A percentile compares a stretch with the other conserved stretches of the same genome.
Evolutionary conservation across 129 eudicot genomes (phyloP).

Genomic region (Flaveria sonorensis): DNA sequence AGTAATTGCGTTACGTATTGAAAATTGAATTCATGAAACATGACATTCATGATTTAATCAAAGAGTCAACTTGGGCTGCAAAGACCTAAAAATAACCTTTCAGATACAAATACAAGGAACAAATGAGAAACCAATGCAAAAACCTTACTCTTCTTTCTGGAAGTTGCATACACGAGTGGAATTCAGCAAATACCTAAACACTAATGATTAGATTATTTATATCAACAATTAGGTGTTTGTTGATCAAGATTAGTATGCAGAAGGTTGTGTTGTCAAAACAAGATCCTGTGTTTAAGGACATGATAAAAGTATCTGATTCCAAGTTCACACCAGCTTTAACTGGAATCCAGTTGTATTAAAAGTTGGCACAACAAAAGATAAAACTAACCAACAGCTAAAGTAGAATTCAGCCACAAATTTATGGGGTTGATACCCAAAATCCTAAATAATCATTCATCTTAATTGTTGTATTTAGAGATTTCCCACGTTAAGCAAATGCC

Average conservation of each 20-base stretch:
- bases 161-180: too few species aligned
- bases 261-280: too few species aligned
- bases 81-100: neutral
- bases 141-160: too few species aligned
- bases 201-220: too few species aligned
- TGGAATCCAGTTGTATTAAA: neutral
- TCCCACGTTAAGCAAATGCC: constrained; percentile 52
- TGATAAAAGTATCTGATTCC: neutral
- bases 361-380: neutral
- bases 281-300: neutral
- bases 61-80: neutral
- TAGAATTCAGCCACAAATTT: neutral
- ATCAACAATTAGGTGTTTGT: too few species aligned
- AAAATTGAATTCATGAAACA: neutral
- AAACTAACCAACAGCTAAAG: neutral
- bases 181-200: too few species aligned
- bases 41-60: neutral
- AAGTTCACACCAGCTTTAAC: too few species aligned
- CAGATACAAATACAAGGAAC: neutral
- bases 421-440: neutral
- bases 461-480: constrained; percentile 14
- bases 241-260: too few species aligned
- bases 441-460: neutral
- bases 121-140: too few species aligned
- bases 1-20: neutral